Base-by-base conservation (phyloP, 441 rosid genomes). In the Euphorbia corollata region DNA sequence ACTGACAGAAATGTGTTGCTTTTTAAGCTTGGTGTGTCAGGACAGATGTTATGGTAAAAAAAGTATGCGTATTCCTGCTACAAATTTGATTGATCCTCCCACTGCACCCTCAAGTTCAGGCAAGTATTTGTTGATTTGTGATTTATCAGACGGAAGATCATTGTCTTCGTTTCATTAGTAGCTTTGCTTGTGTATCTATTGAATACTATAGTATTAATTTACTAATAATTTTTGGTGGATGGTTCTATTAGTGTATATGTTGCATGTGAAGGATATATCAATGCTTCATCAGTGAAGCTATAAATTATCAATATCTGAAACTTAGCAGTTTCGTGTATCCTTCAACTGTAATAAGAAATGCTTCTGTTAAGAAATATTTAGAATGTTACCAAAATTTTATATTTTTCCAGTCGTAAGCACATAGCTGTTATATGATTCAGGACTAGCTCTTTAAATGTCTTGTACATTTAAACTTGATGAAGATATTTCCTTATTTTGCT, bases 71-170 rank as follows among this genome's bases (percentile, higher is more conserved):
- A 80, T 84, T 63, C 86, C 81, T 24, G 86, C 78, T 48, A 80
- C 80, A 73, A 83, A 84, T 64, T 48, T 73, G 50, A 66, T 75
- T 68, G 84, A 81, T 78, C 78, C 80, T 63, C 75, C 81, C 54
- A 63, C 69, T 60, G 73, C 76, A 68, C 88, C 87, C 51, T n/a
- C 79, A 79, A 88, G 84, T 73, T 20, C 79, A 79, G 91, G 87
- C 75, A 73, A 86, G 83, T 72, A 69, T 23, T 19, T 1, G 22
- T 16, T 67, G 38, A 51, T 41, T 32, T 69, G 6, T 47, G 68
- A 53, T 45, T 67, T 55, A 22, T 39, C 1, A 54, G 39, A 34
- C 13, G 5, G 34, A 59, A 19, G 18, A 24, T 10, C 6, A 16
- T 10, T 60, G 15, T 60, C n/a, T 34, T 22, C 48, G 4, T 59